phyloP scores from a whole-genome alignment of 164 flowering plant genomes.

The Akebia trifoliata region DNA sequence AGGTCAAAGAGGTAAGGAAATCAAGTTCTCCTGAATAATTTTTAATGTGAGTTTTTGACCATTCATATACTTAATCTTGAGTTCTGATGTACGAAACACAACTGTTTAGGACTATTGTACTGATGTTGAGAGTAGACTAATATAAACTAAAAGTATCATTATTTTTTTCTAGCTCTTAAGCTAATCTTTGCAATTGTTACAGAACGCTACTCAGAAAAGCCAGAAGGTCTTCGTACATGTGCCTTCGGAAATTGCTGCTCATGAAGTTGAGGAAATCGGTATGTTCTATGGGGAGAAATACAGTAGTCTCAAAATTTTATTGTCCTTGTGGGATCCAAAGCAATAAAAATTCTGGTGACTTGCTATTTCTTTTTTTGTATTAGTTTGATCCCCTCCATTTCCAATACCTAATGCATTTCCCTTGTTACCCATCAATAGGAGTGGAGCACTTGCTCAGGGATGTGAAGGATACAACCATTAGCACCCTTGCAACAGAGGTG shows the following conservation, averaged over 20 bases:
- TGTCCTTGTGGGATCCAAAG: no score
- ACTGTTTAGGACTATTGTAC: no score
- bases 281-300: constrained; percentile 13
- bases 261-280: constrained; percentile 99
- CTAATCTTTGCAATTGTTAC: constrained; percentile 22
- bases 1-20: constrained; percentile 80
- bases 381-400: no score
- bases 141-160: no score
- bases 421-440: constrained; percentile 35
- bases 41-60: no score
- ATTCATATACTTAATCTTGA: no score
- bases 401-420: background rate
- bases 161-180: background rate
- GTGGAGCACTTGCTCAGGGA: constrained; percentile 98
- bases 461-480: constrained; percentile 95
- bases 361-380: no score
- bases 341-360: no score
- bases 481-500: constrained; percentile 99
- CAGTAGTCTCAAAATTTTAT: no score
- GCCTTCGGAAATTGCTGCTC: constrained; percentile 97
- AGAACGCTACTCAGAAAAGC: constrained; percentile 99
- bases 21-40: no score
- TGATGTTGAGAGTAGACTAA: no score
- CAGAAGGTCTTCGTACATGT: constrained; percentile 96
- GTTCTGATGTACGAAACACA: no score